Evolutionary conservation across 2,329 filamentous ascomycete genomes (phyloP).

Genomic region (Phialocephala sp.): DNA sequence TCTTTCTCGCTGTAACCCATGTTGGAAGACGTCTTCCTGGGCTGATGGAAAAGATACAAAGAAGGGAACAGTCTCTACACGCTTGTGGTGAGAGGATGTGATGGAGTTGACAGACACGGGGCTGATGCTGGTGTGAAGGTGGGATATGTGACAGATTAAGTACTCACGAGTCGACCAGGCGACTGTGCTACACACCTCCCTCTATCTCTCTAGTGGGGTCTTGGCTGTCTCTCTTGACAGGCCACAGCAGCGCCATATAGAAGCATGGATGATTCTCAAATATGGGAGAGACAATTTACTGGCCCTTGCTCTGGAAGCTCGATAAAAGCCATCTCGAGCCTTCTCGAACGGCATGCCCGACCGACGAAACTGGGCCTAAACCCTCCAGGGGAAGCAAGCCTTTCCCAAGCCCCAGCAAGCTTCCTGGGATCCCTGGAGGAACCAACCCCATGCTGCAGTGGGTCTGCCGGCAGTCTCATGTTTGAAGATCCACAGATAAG

Average conservation of each 20-base stretch:
- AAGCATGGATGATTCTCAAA: constrained; percentile 10
- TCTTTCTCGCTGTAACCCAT: constrained; percentile 29
- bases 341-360: constrained; percentile 25
- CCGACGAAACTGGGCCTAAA: constrained; percentile 15
- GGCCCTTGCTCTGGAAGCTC: constrained; percentile 12
- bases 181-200: constrained; percentile 21
- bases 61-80: constrained; percentile 26
- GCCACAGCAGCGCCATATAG: neutral
- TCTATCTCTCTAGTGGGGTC: constrained; percentile 25
- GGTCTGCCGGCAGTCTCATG: constrained; percentile 23
- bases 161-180: constrained; percentile 18
- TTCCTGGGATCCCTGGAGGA: constrained; percentile 22
- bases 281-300: constrained; percentile 15
- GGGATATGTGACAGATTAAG: constrained; percentile 25
- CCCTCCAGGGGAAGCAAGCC: constrained; percentile 17
- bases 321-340: neutral
- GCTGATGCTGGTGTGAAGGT: constrained; percentile 4
- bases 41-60: constrained; percentile 6
- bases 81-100: constrained; percentile 26
- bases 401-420: constrained; percentile 21
- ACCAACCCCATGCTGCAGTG: constrained; percentile 5
- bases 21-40: neutral
- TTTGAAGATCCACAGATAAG: constrained; percentile 36
- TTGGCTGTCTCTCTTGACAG: constrained; percentile 13
- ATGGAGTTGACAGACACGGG: constrained; percentile 21